Conservation (phyloP, 768 basidiomycete genomes). For the Boletus reticulatus region DNA sequence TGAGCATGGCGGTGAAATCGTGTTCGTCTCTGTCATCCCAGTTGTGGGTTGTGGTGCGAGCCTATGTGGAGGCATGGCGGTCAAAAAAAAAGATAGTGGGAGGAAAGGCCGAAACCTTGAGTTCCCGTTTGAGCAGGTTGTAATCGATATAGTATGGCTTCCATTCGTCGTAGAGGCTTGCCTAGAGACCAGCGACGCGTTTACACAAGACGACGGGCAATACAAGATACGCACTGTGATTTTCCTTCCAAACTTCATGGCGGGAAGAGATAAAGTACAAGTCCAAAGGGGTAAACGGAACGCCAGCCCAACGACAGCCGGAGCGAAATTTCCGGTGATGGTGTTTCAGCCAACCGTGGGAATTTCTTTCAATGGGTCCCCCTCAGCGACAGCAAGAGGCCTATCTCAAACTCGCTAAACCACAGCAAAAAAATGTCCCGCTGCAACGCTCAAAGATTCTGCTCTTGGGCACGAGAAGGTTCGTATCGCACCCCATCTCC, state of each 20-base stretch:
- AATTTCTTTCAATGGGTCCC: conserved; percentile 1
- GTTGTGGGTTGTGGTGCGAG: conserved; percentile 48
- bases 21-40: conserved; percentile 83
- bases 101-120: conserved; percentile 56
- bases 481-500: not conserved
- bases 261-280: not conserved
- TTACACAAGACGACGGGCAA: not conserved
- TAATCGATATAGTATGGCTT: conserved; percentile 89
- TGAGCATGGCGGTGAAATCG: conserved; percentile 76
- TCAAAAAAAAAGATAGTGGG: not conserved
- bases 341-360: not conserved
- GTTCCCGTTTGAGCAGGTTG: conserved; percentile 81
- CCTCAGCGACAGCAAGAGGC: conserved; percentile 11
- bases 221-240: conserved; percentile 50
- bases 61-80: conserved; percentile 24
- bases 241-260: conserved; percentile 82
- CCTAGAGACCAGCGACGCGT: conserved; percentile 39
- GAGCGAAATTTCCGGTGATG: not conserved
- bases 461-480: conserved; percentile 71
- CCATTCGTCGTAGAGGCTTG: conserved; percentile 89
- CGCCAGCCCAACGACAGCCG: not conserved
- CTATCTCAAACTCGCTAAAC: conserved; percentile 6
- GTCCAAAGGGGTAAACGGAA: not conserved
- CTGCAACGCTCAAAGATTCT: conserved; percentile 61
- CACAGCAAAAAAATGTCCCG: conserved; percentile 11